Percentiles rank a stretch among this genome's conserved stretches.
Conservation (phyloP, 306 rosid genomes). For the Citrullus mucosospermus region DNA sequence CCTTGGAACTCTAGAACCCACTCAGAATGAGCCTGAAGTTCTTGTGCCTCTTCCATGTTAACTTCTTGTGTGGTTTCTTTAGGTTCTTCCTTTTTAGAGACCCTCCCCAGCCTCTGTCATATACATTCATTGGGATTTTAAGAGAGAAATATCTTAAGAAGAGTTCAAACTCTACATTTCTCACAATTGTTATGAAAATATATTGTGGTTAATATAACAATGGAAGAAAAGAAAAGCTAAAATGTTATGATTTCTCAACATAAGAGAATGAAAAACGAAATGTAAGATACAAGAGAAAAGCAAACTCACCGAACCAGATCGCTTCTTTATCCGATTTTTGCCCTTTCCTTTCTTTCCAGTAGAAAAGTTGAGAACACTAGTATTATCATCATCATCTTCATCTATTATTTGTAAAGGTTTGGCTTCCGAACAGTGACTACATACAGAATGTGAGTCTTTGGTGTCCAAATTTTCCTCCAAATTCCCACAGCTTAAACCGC, state of each 20-base stretch:
- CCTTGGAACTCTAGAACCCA: slow-evolving; percentile 39
- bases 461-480: slow-evolving; percentile 12
- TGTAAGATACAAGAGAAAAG: not conserved
- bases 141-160: not conserved
- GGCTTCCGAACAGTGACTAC: not conserved
- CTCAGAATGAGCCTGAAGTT: slow-evolving; percentile 1
- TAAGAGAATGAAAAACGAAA: not conserved
- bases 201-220: not conserved
- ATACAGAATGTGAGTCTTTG: slow-evolving; percentile 16
- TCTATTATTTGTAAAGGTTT: slow-evolving; percentile 18
- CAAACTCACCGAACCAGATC: slow-evolving; percentile 26
- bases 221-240: too few relatives aligned
- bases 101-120: slow-evolving; percentile 23
- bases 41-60: slow-evolving; percentile 5
- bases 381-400: slow-evolving; percentile 55
- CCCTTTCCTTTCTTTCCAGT: slow-evolving; percentile 20
- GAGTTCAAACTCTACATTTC: not conserved
- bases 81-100: not conserved
- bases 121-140: not conserved
- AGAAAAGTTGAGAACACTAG: slow-evolving; percentile 46
- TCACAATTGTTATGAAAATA: not conserved
- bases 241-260: too few relatives aligned
- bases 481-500: slow-evolving; percentile 17
- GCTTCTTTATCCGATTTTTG: slow-evolving; percentile 16
- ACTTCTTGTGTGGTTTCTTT: slow-evolving; percentile 16